These are phyloP conservation scores for Endoconidiophora polonica DNA, from an alignment of 2,329 filamentous ascomycete species.

Conservation along the genomic window DNA sequence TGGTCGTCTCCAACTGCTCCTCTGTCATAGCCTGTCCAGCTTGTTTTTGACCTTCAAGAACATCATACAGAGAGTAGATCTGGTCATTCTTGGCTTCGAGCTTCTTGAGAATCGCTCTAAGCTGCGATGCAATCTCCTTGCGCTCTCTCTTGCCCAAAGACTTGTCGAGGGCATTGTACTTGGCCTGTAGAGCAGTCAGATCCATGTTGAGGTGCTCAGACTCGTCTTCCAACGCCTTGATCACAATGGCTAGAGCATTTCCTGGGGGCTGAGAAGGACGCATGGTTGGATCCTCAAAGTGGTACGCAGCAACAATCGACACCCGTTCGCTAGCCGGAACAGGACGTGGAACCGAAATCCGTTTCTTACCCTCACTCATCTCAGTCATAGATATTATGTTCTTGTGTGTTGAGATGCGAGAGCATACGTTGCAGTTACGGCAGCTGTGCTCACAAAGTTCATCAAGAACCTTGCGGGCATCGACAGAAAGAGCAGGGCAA, in stretches of 20 bases:
- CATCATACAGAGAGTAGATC: constrained; percentile 70
- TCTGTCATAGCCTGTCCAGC: constrained; percentile 45
- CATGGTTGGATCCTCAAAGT: constrained; percentile 34
- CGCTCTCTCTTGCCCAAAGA: constrained; percentile 48
- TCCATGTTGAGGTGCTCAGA: constrained; percentile 57
- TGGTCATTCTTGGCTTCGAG: constrained; percentile 62
- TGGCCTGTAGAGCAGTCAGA: constrained; percentile 41
- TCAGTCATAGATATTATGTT: constrained; percentile 23
- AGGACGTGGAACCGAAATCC: constrained; percentile 45
- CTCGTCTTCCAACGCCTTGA: constrained; percentile 70
- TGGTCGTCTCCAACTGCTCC: constrained; percentile 47
- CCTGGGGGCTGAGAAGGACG: constrained; percentile 54
- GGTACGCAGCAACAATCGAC: constrained; percentile 16
- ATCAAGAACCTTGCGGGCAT: constrained; percentile 36
- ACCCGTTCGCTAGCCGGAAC: constrained; percentile 46
- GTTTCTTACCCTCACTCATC: constrained; percentile 32
- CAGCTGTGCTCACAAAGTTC: constrained; percentile 37
- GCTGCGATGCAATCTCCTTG: constrained; percentile 40
- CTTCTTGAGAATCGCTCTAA: constrained; percentile 42
- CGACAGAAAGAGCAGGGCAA: constrained; percentile 32
- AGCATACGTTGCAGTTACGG: constrained; percentile 40
- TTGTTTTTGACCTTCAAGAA: constrained; percentile 62
- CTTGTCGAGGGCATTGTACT: constrained; percentile 51
- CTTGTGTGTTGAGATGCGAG: constrained; percentile 32
- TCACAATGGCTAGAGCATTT: constrained; percentile 61